Conservation (phyloP, 495 filamentous ascomycete species). For the Neurospora sp. region DNA sequence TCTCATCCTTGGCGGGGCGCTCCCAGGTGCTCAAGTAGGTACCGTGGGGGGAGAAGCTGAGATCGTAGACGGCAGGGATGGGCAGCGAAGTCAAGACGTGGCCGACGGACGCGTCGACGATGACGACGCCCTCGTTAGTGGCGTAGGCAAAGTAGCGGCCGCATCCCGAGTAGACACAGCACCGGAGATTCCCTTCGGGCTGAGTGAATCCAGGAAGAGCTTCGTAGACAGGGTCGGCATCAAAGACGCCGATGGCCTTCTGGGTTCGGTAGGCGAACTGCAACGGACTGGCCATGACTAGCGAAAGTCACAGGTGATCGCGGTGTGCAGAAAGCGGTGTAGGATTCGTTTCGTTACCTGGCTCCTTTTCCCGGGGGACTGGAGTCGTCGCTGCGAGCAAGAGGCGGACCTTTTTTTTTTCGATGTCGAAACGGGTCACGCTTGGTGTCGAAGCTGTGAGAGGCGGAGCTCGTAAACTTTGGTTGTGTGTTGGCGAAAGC, state of each 20-base stretch:
- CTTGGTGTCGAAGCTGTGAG: not conserved
- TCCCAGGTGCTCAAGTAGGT: constrained; percentile 96
- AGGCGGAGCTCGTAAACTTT: not conserved
- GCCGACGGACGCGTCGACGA: constrained; percentile 74
- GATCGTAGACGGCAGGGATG: constrained; percentile 76
- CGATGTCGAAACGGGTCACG: not conserved
- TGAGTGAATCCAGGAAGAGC: constrained; percentile 74
- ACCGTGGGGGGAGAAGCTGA: constrained; percentile 87
- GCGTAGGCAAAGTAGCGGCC: constrained; percentile 95
- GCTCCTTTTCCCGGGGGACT: constrained; percentile 8
- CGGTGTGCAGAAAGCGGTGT: constrained; percentile 14
- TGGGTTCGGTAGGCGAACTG: constrained; percentile 94
- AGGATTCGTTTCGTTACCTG: constrained; percentile 8
- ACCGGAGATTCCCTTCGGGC: constrained; percentile 89
- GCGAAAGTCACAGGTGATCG: constrained; percentile 59
- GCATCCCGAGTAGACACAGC: constrained; percentile 87
- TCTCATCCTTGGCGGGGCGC: constrained; percentile 80
- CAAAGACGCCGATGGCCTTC: constrained; percentile 88
- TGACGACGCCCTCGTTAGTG: constrained; percentile 73
- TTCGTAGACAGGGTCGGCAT: constrained; percentile 82
- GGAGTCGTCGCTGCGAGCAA: not conserved
- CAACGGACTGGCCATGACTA: constrained; percentile 82
- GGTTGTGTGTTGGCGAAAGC: not conserved
- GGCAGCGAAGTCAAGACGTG: constrained; percentile 64
- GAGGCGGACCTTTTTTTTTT: not conserved